Base-by-base conservation (phyloP, 495 filamentous ascomycete genomes). In the Bryoglossum gracile region DNA sequence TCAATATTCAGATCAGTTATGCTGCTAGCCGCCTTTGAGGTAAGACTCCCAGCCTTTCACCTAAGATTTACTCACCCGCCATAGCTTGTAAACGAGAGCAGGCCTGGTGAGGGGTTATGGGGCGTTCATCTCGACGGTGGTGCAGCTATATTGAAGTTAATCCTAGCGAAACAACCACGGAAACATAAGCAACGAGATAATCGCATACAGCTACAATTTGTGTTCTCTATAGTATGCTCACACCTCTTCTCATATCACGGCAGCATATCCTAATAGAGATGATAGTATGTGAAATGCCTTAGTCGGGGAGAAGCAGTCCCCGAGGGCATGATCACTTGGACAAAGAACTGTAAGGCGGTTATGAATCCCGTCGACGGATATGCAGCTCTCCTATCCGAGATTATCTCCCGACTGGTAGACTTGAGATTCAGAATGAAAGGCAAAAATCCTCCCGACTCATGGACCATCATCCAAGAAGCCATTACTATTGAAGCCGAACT, bases 11-110 rank as follows among this genome's bases (percentile, higher is more conserved):
- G 52, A 30, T 32, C 43, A 3, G 44, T 50, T 3, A 48, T 53
- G 36, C 19, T 55, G 3, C 48, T 59, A 13, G 48, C 48, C 11
- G 48, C 49, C 3, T 59, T 55, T 32, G 55, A 58, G 35, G 55
- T 58, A 40, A 54, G 25, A 36, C n/a, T n/a, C n/a, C n/a, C n/a
- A n/a, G n/a, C n/a, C n/a, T n/a, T n/a, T n/a, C n/a, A n/a, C n/a
- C n/a, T n/a, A n/a, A n/a, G n/a, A n/a, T n/a, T n/a, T n/a, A n/a
- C n/a, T n/a, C n/a, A n/a, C n/a, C n/a, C n/a, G n/a, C n/a, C n/a
- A n/a, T n/a, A n/a, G n/a, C n/a, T n/a, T n/a, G n/a, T n/a, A n/a
- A n/a, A n/a, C n/a, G n/a, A n/a, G n/a, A n/a, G n/a, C n/a, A n/a
- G n/a, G n/a, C n/a, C 26, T 5, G 14, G 19, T 8, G 26, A 14